Base-by-base conservation (phyloP, 2,329 filamentous ascomycete species). In the Colletotrichum kahawae region DNA sequence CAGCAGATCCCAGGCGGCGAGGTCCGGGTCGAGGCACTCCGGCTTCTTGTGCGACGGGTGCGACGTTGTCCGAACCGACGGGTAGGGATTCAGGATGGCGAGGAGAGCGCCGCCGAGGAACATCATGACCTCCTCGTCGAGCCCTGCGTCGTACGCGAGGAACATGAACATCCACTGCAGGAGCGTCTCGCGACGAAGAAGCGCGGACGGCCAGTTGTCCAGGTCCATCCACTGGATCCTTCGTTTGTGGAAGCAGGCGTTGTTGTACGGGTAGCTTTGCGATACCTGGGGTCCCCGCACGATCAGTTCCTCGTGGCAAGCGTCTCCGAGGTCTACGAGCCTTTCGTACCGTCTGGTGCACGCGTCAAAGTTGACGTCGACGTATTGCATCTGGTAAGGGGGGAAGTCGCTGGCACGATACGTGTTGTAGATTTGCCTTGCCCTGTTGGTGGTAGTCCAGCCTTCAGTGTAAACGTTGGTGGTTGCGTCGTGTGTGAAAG, bases 81-180 rank as follows among this genome's bases (percentile, higher is more conserved):
- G 73, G 34, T 70, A 75, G 33, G 70, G 73, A 24, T 75, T 75
- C 43, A 75, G 73, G n/a, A 75, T 48, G 33, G 63, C 69, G 27
- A 75, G 70, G 34, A 75, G 57, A 7, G n/a, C 43, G 6, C 56
- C 48, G n/a, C 33, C 73, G 27, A 75, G 14, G 5, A 33, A 73
- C 31, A 65, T 59, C 70, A 75, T 75, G 9, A 75, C 56, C 33
- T 64, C 21, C 16, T 73, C 73, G 57, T 73, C 57, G 3, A 75
- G 73, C 14, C 73, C 73, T 27, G 18, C 43, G 31, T 75, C 73
- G 5, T 36, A 29, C 16, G 73, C 73, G 18, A 75, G 69, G 24
- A 75, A 75, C 14, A 31, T 34, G 21, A 64, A 68, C 21, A 64
- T 21, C 73, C 69, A 75, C 29, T 31, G 7, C 16, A 75, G 29